phyloP scores from a whole-genome alignment of 2,329 filamentous ascomycete species.

The Fusarium dimerum region DNA sequence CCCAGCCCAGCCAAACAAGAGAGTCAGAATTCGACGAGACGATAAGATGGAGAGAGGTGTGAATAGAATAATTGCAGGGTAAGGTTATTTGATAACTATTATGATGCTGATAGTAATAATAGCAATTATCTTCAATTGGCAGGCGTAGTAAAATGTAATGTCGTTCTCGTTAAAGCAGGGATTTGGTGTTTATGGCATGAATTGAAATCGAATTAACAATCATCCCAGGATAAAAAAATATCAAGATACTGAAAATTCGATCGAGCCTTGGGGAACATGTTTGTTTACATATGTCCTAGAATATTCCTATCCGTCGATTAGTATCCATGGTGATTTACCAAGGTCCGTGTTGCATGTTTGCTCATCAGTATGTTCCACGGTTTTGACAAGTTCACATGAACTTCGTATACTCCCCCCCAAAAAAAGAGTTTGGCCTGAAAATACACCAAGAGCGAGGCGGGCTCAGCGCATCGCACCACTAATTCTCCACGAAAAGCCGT shows the following conservation, averaged over 20 bases:
- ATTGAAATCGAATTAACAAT: background rate
- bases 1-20: too few species aligned
- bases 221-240: too few species aligned
- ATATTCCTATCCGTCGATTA: background rate
- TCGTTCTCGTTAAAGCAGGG: background rate
- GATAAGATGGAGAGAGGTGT: background rate
- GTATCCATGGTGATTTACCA: background rate
- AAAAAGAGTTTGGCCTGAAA: background rate
- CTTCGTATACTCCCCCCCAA: background rate
- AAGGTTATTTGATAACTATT: background rate
- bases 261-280: slow-evolving; percentile 11
- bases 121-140: background rate
- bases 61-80: background rate
- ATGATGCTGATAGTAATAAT: background rate
- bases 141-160: background rate
- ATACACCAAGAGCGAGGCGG: background rate
- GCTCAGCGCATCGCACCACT: slow-evolving; percentile 18
- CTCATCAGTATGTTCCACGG: background rate
- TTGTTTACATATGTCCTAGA: slow-evolving; percentile 24
- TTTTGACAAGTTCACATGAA: background rate
- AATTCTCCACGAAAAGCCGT: slow-evolving; percentile 20
- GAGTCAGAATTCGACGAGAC: background rate
- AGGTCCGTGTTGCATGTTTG: background rate
- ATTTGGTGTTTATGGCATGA: background rate
- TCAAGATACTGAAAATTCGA: too few species aligned